phyloP scores from a whole-genome alignment of 2,329 filamentous ascomycete genomes.

The Ophidiomyces ophidiicola region DNA sequence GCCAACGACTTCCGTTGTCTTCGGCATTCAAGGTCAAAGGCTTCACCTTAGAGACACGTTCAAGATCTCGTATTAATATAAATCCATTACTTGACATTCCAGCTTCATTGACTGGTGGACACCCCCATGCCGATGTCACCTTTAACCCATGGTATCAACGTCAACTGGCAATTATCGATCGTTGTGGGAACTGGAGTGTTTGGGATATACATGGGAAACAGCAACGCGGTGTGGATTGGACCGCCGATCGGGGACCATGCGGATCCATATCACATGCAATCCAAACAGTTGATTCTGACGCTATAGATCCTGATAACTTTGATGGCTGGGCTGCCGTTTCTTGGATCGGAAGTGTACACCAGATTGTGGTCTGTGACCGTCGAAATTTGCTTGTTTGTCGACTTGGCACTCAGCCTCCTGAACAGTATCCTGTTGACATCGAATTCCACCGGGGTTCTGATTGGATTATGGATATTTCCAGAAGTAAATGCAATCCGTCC shows the following conservation, averaged over 20 bases:
- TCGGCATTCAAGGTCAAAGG: slow-evolving; percentile 15
- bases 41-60: slow-evolving; percentile 14
- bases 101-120: slow-evolving; percentile 33
- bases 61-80: slow-evolving; percentile 33
- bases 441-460: slow-evolving; percentile 28
- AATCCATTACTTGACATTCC: slow-evolving; percentile 37
- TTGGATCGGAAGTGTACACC: slow-evolving; percentile 30
- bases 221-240: slow-evolving; percentile 22
- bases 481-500: slow-evolving; percentile 31
- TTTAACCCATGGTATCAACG: slow-evolving; percentile 50
- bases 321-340: slow-evolving; percentile 36
- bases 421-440: slow-evolving; percentile 26
- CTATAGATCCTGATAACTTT: slow-evolving; percentile 18
- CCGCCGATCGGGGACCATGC: slow-evolving; percentile 20
- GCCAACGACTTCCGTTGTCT: slow-evolving; percentile 23
- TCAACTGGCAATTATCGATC: slow-evolving; percentile 46
- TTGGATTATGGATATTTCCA: slow-evolving; percentile 45
- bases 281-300: slow-evolving; percentile 10
- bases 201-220: slow-evolving; percentile 31
- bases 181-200: slow-evolving; percentile 43
- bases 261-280: slow-evolving; percentile 22
- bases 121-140: slow-evolving; percentile 41
- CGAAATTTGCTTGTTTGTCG: slow-evolving; percentile 29
- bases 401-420: slow-evolving; percentile 19
- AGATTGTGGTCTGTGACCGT: slow-evolving; percentile 43